Conservation (phyloP, 257 asterid genomes). For the Paraleonurus japonicus region DNA sequence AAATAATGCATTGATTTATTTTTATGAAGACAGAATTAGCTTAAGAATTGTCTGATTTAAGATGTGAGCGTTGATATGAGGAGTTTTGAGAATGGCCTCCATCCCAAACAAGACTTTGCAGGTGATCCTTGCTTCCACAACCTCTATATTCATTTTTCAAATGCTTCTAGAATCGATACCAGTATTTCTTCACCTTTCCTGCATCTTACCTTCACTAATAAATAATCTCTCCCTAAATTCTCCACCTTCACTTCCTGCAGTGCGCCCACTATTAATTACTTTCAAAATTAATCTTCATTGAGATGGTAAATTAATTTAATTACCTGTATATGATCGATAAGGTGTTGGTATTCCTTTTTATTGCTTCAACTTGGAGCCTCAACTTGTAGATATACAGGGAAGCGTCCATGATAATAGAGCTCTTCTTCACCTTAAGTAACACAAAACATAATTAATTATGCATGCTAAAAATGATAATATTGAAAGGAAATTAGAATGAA, state of each 20-base stretch:
- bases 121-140: slow-evolving; percentile 44
- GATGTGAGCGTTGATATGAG: slow-evolving; percentile 33
- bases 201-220: slow-evolving; percentile 53
- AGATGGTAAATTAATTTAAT: no score
- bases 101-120: slow-evolving; percentile 52
- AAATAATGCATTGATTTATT: no score
- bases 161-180: slow-evolving; percentile 49
- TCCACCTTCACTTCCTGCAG: slow-evolving; percentile 76
- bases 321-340: slow-evolving; percentile 55
- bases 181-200: slow-evolving; percentile 52
- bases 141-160: slow-evolving; percentile 55
- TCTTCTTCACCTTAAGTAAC: slow-evolving; percentile 50
- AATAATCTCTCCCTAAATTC: slow-evolving; percentile 44
- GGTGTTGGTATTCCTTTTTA: slow-evolving; percentile 54
- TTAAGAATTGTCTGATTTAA: slow-evolving; percentile 42
- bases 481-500: no score
- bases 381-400: slow-evolving; percentile 57
- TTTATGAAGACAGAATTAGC: no score
- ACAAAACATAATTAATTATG: neutral
- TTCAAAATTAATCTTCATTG: no score
- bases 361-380: slow-evolving; percentile 66
- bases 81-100: slow-evolving; percentile 67
- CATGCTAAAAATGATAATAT: no score
- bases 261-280: no score
- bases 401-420: slow-evolving; percentile 60